These are phyloP conservation scores for Musa itinerans DNA, from an alignment of 176 grass and related monocot genomes.

Conservation along the genomic window DNA sequence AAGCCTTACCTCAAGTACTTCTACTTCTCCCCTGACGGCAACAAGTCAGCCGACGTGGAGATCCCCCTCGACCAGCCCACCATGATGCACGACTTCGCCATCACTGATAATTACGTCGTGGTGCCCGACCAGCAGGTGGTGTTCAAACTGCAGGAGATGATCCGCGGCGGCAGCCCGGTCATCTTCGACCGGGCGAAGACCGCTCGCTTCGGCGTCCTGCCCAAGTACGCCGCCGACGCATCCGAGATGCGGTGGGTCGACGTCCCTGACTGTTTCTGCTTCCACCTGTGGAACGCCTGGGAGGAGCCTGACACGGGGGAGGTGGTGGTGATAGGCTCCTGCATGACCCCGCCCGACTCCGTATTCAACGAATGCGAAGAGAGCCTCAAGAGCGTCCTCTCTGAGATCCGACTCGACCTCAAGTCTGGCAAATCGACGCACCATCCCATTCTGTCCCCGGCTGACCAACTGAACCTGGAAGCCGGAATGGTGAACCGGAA, in stretches of 20 bases:
- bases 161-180: conserved; percentile 61
- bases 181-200: conserved; percentile 63
- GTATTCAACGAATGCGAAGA: conserved; percentile 78
- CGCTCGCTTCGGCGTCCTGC: conserved; percentile 49
- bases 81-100: conserved; percentile 87
- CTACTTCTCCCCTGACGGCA: conserved; percentile 53
- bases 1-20: conserved; percentile 81
- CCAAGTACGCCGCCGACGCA: conserved; percentile 39
- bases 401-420: conserved; percentile 63
- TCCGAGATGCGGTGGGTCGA: conserved; percentile 55
- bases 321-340: conserved; percentile 73
- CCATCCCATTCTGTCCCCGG: conserved; percentile 21
- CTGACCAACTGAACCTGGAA: conserved; percentile 70
- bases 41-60: conserved; percentile 55
- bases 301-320: conserved; percentile 56
- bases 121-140: conserved; percentile 85
- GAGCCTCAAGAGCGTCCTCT: conserved; percentile 53
- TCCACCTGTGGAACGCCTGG: conserved; percentile 95
- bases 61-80: conserved; percentile 57
- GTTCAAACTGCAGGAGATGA: conserved; percentile 71
- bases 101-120: conserved; percentile 58
- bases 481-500: conserved; percentile 84
- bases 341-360: conserved; percentile 85
- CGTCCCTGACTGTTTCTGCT: conserved; percentile 75
- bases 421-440: conserved; percentile 36